Evolutionary conservation across 345 rosid species (phyloP).

Genomic region (Corchorus olitorius): DNA sequence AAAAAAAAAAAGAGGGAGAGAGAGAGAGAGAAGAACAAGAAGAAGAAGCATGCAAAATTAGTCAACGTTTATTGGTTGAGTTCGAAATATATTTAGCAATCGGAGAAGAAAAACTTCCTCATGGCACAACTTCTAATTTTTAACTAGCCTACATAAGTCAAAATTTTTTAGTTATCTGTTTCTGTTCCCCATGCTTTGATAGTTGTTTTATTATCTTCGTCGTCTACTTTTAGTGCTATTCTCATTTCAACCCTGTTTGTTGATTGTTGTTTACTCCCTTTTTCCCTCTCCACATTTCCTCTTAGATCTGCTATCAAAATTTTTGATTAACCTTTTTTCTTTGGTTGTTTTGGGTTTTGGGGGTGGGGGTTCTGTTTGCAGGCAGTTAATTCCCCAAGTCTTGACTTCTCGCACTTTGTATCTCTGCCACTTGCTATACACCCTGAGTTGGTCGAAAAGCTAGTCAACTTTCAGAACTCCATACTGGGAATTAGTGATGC

Average conservation of each 20-base stretch:
- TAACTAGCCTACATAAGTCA: not conserved
- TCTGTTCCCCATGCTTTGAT: not conserved
- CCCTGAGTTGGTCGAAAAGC: conserved; percentile 76
- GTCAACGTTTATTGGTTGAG: not conserved
- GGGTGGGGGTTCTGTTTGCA: conserved; percentile 22
- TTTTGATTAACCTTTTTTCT: not conserved
- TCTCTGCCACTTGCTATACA: conserved; percentile 91
- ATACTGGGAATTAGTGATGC: conserved; percentile 45
- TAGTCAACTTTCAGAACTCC: conserved; percentile 66
- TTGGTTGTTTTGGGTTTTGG: not conserved
- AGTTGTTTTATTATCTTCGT: not conserved
- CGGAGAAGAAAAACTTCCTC: not conserved
- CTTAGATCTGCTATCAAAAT: not conserved
- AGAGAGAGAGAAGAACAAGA: too few species aligned
- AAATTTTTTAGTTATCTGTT: not conserved
- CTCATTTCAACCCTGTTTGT: not conserved
- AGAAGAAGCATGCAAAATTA: not conserved
- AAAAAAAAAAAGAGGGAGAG: too few species aligned
- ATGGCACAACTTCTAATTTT: not conserved
- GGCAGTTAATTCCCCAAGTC: conserved; percentile 66
- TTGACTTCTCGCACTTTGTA: conserved; percentile 84
- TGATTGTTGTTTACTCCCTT: not conserved
- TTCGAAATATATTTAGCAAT: not conserved
- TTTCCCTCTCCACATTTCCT: not conserved
- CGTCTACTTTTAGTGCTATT: not conserved